Conservation (phyloP, 192 early-diverging fungal genomes). For the Coemansia sp. region DNA sequence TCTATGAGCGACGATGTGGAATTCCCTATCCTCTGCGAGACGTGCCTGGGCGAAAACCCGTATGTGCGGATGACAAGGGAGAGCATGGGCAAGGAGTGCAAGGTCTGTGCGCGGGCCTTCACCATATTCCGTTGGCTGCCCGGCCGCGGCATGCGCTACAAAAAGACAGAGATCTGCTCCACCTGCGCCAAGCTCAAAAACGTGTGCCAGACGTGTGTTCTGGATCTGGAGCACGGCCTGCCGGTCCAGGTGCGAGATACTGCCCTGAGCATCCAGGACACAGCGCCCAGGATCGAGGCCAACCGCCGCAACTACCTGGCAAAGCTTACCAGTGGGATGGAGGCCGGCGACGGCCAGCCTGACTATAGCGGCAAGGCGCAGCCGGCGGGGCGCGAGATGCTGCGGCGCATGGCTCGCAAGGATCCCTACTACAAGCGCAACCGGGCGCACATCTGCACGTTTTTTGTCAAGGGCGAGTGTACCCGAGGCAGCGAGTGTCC, state of each 20-base stretch:
- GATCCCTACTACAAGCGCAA: conserved; percentile 93
- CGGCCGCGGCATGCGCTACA: conserved; percentile 90
- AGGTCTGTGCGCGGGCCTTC: conserved; percentile 86
- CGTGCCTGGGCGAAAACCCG: conserved; percentile 95
- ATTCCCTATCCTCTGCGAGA: conserved; percentile 91
- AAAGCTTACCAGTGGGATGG: conserved; percentile 56
- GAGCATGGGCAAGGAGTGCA: conserved; percentile 69
- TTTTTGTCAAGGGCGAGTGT: conserved; percentile 92
- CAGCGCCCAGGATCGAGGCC: conserved; percentile 75
- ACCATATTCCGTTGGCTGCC: conserved; percentile 97
- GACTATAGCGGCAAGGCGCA: conserved; percentile 34
- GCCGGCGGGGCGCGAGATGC: conserved; percentile 51
- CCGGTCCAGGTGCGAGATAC: conserved; percentile 92
- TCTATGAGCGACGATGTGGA: conserved; percentile 47
- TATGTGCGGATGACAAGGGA: conserved; percentile 96
- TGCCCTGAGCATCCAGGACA: conserved; percentile 67
- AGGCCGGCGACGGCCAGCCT: conserved; percentile 10
- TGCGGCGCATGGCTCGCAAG: conserved; percentile 76
- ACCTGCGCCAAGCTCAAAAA: conserved; percentile 98
- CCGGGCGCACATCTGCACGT: conserved; percentile 87
- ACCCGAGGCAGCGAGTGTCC: conserved; percentile 94
- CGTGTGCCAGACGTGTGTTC: conserved; percentile 93
- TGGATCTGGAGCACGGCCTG: conserved; percentile 92
- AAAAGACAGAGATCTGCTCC: conserved; percentile 98
- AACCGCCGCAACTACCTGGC: conserved; percentile 87